Base-by-base conservation (phyloP, 306 rosid genomes). In the Gleditsia sinensis region DNA sequence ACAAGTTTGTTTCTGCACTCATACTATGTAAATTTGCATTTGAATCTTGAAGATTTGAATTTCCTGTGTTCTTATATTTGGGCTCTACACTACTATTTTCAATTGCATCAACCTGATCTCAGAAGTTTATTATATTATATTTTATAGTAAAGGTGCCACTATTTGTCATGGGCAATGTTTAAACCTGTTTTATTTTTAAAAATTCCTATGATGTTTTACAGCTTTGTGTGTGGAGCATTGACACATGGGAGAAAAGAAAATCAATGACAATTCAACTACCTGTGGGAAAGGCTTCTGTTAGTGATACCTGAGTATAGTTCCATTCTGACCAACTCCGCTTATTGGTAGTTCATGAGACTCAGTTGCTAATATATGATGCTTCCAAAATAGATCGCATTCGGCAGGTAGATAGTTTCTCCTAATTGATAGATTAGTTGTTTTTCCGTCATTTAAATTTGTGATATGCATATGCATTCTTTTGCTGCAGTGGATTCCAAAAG, bases 401-500 rank as follows among this genome's bases (percentile, higher is more conserved):
- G 33, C 96, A 89, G 94, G 97, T 90, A 83, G 48, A 75, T 57
- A 23, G 9, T 48, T 59, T 73, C 42, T 61, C 10, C 25, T 9
- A 7, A 10, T 19, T 77, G 64, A 36, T 64, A 63, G 17, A 23
- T 37, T 71, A 56, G 34, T 24, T 53, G 10, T n/a, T 16, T 19
- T 58, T 24, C 30, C 75, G 64, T 43, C 33, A 36, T 51, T 43
- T 59, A 9, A 27, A 67, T 40, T 8, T 45, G 28, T 75, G 17
- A 40, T 57, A 0, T 51, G 27, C 76, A 81, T 33, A 42, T 48
- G 42, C 63, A 17, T 62, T 77, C n/a, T n/a, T n/a, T 77, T 39
- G 78, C 76, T 49, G 42, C 88, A 92, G 96, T 92, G 96, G 96
- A 83, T 89, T 82, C 97, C 97, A 69, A 93, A 87, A 67, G 96